Evolutionary conservation across 176 grass and related monocot species (phyloP).

Genomic region (Oryza officinalis): DNA sequence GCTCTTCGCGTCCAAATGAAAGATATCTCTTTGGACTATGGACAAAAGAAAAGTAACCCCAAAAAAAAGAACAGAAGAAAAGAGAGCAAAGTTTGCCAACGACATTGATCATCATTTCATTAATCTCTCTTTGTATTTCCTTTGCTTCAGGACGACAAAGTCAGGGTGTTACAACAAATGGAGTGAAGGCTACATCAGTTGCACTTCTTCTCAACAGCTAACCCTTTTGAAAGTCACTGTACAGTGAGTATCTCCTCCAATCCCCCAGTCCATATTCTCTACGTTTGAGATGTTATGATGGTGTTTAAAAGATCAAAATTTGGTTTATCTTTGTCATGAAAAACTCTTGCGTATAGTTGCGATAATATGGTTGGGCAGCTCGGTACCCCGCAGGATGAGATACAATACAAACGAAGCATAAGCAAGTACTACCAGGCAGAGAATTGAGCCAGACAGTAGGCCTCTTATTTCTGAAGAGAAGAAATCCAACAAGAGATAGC

Average conservation of each 20-base stretch:
- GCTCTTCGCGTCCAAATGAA: conserved; percentile 15
- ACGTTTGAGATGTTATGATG: conserved; percentile 18
- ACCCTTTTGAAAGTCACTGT: conserved; percentile 29
- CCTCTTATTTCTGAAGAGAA: conserved; percentile 79
- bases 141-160: neutral
- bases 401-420: conserved; percentile 75
- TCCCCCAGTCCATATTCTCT: conserved; percentile 2
- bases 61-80: neutral
- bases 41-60: neutral
- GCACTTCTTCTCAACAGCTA: neutral
- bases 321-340: conserved; percentile 33
- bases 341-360: conserved; percentile 45
- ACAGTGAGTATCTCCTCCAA: conserved; percentile 23
- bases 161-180: neutral
- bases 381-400: conserved; percentile 64
- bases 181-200: neutral
- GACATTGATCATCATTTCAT: conserved; percentile 27
- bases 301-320: conserved; percentile 21
- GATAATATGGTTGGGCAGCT: conserved; percentile 45
- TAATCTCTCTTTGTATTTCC: conserved; percentile 12
- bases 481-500: conserved; percentile 89
- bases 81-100: neutral
- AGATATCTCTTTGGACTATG: neutral
- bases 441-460: conserved; percentile 50
- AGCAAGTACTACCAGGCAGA: conserved; percentile 47